Percentiles rank a stretch among this genome's conserved stretches.
Evolutionary conservation across 352 stramenopile genomes (phyloP).

Genomic region (Globisporangium emineosum): DNA sequence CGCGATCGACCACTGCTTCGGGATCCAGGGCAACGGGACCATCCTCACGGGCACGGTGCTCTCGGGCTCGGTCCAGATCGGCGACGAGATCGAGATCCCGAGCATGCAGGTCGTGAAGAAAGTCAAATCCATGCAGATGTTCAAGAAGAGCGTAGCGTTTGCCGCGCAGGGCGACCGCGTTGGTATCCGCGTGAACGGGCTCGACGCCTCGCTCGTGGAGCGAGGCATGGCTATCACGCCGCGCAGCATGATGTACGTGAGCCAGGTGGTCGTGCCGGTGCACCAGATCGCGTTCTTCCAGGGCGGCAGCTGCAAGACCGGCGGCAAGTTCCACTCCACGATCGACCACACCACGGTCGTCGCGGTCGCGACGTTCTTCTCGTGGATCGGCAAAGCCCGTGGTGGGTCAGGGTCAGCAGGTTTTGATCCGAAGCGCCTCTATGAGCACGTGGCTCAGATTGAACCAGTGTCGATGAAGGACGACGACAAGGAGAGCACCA

Average conservation of each 20-base stretch:
- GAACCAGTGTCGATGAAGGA: conserved; percentile 14
- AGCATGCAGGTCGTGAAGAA: conserved; percentile 83
- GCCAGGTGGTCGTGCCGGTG: conserved; percentile 52
- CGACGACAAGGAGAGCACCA: not conserved
- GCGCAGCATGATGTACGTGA: conserved; percentile 42
- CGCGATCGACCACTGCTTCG: conserved; percentile 98
- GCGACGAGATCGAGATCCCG: conserved; percentile 94
- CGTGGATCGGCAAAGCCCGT: conserved; percentile 15
- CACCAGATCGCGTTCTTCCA: conserved; percentile 61
- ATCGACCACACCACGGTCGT: conserved; percentile 78
- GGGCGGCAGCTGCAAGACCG: conserved; percentile 42
- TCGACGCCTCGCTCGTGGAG: conserved; percentile 63
- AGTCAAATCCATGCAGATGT: conserved; percentile 99
- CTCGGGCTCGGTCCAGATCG: conserved; percentile 79
- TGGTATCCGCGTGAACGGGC: conserved; percentile 90
- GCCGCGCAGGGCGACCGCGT: conserved; percentile 94
- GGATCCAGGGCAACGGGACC: conserved; percentile 96
- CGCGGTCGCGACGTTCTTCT: conserved; percentile 63
- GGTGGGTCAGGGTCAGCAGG: not conserved
- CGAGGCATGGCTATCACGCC: conserved; percentile 57
- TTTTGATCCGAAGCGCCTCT: conserved; percentile 42
- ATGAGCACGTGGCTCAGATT: conserved; percentile 44
- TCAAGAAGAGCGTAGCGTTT: conserved; percentile 83
- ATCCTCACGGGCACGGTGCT: conserved; percentile 96
- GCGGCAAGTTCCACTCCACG: conserved; percentile 69